A percentile compares a stretch with the other conserved stretches of the same genome.
Conservation (phyloP, 2,329 filamentous ascomycete genomes). For the Zarea fungicola region DNA sequence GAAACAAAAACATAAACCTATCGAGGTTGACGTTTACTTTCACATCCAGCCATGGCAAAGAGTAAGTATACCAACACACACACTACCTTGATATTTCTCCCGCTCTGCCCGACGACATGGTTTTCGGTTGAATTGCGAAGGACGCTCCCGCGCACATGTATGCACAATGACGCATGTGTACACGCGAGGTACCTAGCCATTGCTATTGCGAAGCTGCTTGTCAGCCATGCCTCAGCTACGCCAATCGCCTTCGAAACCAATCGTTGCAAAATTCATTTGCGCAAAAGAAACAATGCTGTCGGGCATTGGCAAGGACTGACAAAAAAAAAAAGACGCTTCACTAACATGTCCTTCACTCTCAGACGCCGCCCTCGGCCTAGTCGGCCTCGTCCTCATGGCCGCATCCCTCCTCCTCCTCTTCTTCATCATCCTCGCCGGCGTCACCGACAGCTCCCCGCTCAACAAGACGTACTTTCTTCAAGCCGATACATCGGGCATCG, state of each 20-base stretch:
- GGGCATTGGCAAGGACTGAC: too few species aligned
- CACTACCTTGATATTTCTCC: too few species aligned
- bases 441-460: constrained; percentile 49
- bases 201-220: too few species aligned
- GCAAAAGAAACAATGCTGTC: too few species aligned
- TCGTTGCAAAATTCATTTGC: too few species aligned
- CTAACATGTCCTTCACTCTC: neutral
- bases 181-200: too few species aligned
- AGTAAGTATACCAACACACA: too few species aligned
- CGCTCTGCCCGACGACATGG: too few species aligned
- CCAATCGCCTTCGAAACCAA: too few species aligned
- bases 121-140: neutral
- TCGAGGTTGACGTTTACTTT: neutral
- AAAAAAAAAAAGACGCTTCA: neutral
- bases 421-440: constrained; percentile 54
- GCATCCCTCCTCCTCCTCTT: constrained; percentile 49
- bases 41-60: constrained; percentile 10
- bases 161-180: too few species aligned
- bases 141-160: neutral
- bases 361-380: constrained; percentile 39
- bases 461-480: constrained; percentile 81
- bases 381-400: constrained; percentile 44
- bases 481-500: constrained; percentile 69
- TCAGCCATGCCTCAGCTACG: too few species aligned
- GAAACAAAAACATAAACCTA: constrained; percentile 1